phyloP scores from a whole-genome alignment of 2,329 filamentous ascomycete genomes.

The Tolypocladium inflatum region DNA sequence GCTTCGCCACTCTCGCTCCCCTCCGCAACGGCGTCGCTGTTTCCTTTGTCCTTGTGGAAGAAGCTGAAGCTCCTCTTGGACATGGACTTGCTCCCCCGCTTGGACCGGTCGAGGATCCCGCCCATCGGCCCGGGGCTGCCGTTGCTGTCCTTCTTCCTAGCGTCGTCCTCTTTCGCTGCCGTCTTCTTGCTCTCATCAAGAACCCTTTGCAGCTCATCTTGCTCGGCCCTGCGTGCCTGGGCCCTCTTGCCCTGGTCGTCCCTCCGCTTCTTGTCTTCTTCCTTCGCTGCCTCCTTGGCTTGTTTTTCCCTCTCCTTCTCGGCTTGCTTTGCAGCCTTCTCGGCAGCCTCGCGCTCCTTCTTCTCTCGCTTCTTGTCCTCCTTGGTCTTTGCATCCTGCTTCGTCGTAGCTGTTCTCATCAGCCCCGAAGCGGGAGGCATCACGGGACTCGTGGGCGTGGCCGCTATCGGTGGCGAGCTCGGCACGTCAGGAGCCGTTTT shows the following conservation, averaged over 20 bases:
- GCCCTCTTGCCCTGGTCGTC: slow-evolving; percentile 47
- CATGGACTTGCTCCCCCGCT: slow-evolving; percentile 68
- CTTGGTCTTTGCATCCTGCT: slow-evolving; percentile 33
- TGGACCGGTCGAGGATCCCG: slow-evolving; percentile 52
- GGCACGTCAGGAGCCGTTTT: slow-evolving; percentile 46
- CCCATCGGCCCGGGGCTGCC: slow-evolving; percentile 30
- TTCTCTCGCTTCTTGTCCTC: slow-evolving; percentile 58
- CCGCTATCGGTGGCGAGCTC: slow-evolving; percentile 7
- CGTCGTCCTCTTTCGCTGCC: slow-evolving; percentile 42
- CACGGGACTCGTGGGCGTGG: slow-evolving; percentile 1
- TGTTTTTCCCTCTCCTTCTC: slow-evolving; percentile 25
- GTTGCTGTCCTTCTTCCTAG: slow-evolving; percentile 25
- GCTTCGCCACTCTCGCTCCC: slow-evolving; percentile 20
- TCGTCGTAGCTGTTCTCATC: slow-evolving; percentile 12
- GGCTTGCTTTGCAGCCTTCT: slow-evolving; percentile 49
- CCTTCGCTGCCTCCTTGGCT: slow-evolving; percentile 36
- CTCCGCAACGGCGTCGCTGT: slow-evolving; percentile 11
- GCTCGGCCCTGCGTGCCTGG: slow-evolving; percentile 43
- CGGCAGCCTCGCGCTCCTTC: slow-evolving; percentile 51
- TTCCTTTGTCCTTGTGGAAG: slow-evolving; percentile 42
- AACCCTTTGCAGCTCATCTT: slow-evolving; percentile 51
- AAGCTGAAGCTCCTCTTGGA: slow-evolving; percentile 66
- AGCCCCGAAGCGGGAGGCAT: slow-evolving; percentile 1
- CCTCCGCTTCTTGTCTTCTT: slow-evolving; percentile 26
- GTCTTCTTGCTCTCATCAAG: slow-evolving; percentile 58